phyloP scores from a whole-genome alignment of 2,329 filamentous ascomycete species.

The Blastomyces gilchristii region DNA sequence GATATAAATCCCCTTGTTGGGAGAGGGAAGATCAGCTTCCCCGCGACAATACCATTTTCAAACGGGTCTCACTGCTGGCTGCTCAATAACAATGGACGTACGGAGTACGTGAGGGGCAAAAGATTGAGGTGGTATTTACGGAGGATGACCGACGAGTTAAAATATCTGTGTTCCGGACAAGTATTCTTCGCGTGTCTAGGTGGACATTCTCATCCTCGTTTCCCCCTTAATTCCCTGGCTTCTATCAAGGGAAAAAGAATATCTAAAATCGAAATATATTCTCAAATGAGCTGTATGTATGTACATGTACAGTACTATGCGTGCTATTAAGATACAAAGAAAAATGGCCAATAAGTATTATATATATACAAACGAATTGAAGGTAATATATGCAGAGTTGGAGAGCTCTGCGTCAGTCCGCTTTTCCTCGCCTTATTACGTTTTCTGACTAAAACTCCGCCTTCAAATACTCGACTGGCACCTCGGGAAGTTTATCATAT shows the following conservation, averaged over 20 bases:
- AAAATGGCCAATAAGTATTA: not conserved
- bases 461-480: conserved; percentile 20
- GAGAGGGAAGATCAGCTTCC: too few relatives aligned
- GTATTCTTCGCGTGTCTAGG: not conserved
- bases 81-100: too few relatives aligned
- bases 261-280: not conserved
- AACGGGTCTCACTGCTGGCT: too few relatives aligned
- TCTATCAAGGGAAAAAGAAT: not conserved
- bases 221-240: not conserved
- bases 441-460: not conserved
- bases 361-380: not conserved
- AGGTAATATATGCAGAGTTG: not conserved
- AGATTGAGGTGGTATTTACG: not conserved
- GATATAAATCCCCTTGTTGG: too few relatives aligned
- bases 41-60: too few relatives aligned
- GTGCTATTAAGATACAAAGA: not conserved
- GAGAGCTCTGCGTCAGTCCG: too few relatives aligned
- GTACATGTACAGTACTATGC: not conserved
- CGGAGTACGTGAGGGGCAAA: too few relatives aligned
- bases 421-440: not conserved
- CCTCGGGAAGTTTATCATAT: conserved; percentile 37
- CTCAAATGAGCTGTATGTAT: not conserved
- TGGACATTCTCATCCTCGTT: not conserved
- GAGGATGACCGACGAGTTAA: not conserved
- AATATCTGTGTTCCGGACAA: not conserved